Percentiles rank a stretch among this genome's conserved stretches.
phyloP scores from a whole-genome alignment of 208 protist genomes.

The Borovskyia barvae region DNA sequence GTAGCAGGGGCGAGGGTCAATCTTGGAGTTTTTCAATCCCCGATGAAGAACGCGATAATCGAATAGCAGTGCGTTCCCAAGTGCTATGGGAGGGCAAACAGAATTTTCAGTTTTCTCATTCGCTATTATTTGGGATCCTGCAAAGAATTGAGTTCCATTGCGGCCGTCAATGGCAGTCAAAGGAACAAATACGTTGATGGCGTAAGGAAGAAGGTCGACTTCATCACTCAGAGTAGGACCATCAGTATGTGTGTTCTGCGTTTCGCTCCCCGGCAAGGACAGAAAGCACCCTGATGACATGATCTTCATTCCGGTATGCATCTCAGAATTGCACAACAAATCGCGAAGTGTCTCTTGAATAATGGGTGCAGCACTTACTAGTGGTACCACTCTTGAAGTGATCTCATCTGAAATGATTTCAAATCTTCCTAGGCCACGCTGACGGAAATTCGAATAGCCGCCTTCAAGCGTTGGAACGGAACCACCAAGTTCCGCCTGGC shows the following conservation, averaged over 20 bases:
- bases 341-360: conserved; percentile 34
- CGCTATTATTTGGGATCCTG: conserved; percentile 31
- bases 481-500: conserved; percentile 17
- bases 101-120: conserved; percentile 5
- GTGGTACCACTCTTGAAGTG: conserved; percentile 31
- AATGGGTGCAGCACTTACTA: conserved; percentile 31
- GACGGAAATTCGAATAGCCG: conserved; percentile 67
- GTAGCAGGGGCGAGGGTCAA: conserved; percentile 46
- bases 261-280: conserved; percentile 48
- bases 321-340: conserved; percentile 17
- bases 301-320: conserved; percentile 23
- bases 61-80: conserved; percentile 53
- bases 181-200: conserved; percentile 75
- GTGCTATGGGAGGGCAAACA: conserved; percentile 29
- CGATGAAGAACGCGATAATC: conserved; percentile 71
- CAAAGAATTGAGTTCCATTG: conserved; percentile 67
- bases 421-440: conserved; percentile 54
- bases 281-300: conserved; percentile 72
- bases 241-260: conserved; percentile 55
- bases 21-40: conserved; percentile 37
- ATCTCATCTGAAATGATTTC: conserved; percentile 59
- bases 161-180: conserved; percentile 43
- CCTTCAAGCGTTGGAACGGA: conserved; percentile 36
- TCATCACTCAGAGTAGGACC: conserved; percentile 44
- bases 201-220: conserved; percentile 58